A percentile compares a stretch with the other conserved stretches of the same genome.
These are phyloP conservation scores for Daldinia sp. DNA, from an alignment of 2,329 filamentous ascomycete species.

Conservation along the genomic window DNA sequence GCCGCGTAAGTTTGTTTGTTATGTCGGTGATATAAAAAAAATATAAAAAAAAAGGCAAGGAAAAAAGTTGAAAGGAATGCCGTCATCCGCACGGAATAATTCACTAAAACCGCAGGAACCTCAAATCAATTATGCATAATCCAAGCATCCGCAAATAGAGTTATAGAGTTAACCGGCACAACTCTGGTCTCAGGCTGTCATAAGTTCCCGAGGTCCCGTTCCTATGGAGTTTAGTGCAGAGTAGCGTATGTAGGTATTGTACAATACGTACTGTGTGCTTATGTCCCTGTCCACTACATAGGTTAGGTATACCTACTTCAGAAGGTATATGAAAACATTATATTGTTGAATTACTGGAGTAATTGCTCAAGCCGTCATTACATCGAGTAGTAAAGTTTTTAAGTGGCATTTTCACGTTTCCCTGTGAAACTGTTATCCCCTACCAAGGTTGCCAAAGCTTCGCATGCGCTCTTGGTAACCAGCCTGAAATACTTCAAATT, in stretches of 20 bases:
- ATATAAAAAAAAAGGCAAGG: constrained; percentile 25
- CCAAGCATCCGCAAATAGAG: background rate
- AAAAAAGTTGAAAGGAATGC: constrained; percentile 25
- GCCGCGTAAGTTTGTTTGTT: constrained; percentile 14
- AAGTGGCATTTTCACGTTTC: no score
- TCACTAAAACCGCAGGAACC: constrained; percentile 14
- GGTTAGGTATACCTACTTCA: background rate
- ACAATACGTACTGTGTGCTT: no score
- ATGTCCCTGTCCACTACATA: no score
- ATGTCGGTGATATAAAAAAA: constrained; percentile 10
- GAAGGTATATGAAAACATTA: no score
- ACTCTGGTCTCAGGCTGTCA: constrained; percentile 23
- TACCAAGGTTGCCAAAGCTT: background rate
- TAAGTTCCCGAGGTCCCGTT: no score
- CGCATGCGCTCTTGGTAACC: background rate
- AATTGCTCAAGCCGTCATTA: no score
- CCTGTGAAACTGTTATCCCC: no score
- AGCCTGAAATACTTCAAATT: background rate
- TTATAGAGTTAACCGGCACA: constrained; percentile 10
- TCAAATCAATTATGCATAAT: background rate
- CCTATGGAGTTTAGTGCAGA: background rate
- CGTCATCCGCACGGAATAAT: constrained; percentile 34
- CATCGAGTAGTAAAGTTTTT: no score
- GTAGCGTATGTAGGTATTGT: no score
- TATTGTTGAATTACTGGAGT: no score